Conservation (phyloP, 2,329 filamentous ascomycete species). For the Pseudopithomyces maydicus region DNA sequence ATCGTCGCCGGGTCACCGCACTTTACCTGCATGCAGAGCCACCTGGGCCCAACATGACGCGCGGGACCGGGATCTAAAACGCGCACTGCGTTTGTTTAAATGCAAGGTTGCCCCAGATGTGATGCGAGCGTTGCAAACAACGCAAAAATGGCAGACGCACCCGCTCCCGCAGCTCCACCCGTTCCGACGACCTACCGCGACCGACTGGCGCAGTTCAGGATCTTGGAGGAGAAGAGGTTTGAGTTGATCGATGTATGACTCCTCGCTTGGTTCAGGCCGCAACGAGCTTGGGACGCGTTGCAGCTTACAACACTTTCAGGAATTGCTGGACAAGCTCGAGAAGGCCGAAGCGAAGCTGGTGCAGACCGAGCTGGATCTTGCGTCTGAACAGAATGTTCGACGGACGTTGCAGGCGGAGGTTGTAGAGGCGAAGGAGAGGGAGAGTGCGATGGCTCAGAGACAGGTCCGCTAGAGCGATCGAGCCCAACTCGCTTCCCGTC, state of each 20-base stretch:
- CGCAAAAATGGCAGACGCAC: constrained; percentile 26
- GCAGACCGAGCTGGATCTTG: constrained; percentile 44
- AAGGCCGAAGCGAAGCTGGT: constrained; percentile 42
- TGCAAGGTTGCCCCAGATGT: constrained; percentile 31
- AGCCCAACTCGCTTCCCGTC: constrained; percentile 4
- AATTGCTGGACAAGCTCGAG: constrained; percentile 45
- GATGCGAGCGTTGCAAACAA: constrained; percentile 12
- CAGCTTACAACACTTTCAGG: constrained; percentile 19
- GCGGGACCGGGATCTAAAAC: constrained; percentile 35
- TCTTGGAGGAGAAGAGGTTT: constrained; percentile 42
- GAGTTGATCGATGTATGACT: constrained; percentile 42
- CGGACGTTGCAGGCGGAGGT: constrained; percentile 42
- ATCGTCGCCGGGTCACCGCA: constrained; percentile 39
- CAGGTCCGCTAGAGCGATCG: constrained; percentile 25
- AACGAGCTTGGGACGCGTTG: background rate
- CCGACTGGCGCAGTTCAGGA: constrained; percentile 41
- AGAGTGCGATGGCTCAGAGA: constrained; percentile 34
- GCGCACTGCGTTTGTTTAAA: constrained; percentile 32
- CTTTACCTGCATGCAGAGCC: constrained; percentile 39
- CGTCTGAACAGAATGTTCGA: constrained; percentile 45
- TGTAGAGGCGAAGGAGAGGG: constrained; percentile 35
- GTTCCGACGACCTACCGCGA: constrained; percentile 37
- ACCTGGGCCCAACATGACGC: constrained; percentile 27
- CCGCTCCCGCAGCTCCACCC: constrained; percentile 16
- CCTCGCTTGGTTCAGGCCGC: background rate